Evolutionary conservation across 495 filamentous ascomycete genomes (phyloP), one percentile per base, ranked within the genome.

Genomic region (Xylaria castorea): DNA sequence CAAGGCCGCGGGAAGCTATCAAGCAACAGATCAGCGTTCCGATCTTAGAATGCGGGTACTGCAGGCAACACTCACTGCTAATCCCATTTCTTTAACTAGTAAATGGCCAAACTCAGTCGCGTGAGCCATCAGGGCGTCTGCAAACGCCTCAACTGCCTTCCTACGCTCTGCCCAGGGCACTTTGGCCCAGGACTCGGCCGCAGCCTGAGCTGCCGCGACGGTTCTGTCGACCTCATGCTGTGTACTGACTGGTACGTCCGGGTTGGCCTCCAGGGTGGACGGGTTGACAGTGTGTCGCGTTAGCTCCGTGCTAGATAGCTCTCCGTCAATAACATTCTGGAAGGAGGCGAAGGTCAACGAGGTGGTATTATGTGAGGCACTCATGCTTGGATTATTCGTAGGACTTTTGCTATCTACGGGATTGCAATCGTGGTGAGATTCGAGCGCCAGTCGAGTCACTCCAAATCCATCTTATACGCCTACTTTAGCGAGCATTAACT

Each of bases 221-320:
- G 68, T 40, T 3, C 42, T 50, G 57, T 70, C 58, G 4, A 70
- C 55, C 9, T 70, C 68, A 38, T 70, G 20, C 16, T 14, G 38
- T 46, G 68, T 50, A 12, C n/a, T 14, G 11, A 62, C 40, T 6
- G 68, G 68, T 20, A 63, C 68, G 7, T 70, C 68, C 5, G 40
- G 68, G n/a, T 61, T 60, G 11, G 11, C 44, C 38, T 70, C 68
- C 11, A 70, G 44, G 0, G 68, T 70, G 7, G 55, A 36, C 11
- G 55, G 70, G 46, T 71, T 67, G 30, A 68, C n/a, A 27, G 63
- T 71, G 42, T 67, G 60, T 58, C 60, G 61, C 22, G 51, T 67
- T 12, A 7, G 11, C n/a, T 25, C 66, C 16, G 38, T 71, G 4
- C 70, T 30, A 3, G 53, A 69, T 16, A 63, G 30, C 27, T 48